Percentiles rank a stretch among this genome's conserved stretches.
Evolutionary conservation across 371 early-diverging fungal genomes (phyloP).

Genomic region (Mucor sp.): DNA sequence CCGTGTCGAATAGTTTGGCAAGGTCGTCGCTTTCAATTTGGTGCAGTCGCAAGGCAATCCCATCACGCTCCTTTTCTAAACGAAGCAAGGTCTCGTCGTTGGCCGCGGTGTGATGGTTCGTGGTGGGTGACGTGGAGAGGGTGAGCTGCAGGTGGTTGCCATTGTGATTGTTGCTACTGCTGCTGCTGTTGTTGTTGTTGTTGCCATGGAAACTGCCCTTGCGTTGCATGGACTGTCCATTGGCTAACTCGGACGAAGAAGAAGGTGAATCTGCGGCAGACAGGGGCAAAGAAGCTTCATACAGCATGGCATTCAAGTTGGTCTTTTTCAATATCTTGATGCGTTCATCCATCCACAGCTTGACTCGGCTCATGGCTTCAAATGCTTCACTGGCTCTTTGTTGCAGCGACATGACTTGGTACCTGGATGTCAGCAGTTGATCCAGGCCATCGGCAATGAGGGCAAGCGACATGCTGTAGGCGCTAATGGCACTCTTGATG

Average conservation of each 20-base stretch:
- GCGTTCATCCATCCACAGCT: slow-evolving; percentile 47
- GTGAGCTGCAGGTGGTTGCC: background rate
- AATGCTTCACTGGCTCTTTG: slow-evolving; percentile 38
- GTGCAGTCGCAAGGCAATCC: slow-evolving; percentile 28
- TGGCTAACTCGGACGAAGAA: background rate
- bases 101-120: background rate
- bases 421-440: slow-evolving; percentile 39
- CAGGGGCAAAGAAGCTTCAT: background rate
- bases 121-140: background rate
- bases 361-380: slow-evolving; percentile 37
- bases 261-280: background rate
- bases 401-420: slow-evolving; percentile 39
- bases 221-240: background rate
- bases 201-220: background rate
- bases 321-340: slow-evolving; percentile 25
- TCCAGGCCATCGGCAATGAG: slow-evolving; percentile 47
- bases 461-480: slow-evolving; percentile 44
- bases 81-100: slow-evolving; percentile 32
- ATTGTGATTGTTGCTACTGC: no score
- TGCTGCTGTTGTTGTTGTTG: background rate
- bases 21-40: slow-evolving; percentile 48
- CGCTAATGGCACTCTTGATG: slow-evolving; percentile 35
- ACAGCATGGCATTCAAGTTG: slow-evolving; percentile 18
- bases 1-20: slow-evolving; percentile 27
- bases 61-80: slow-evolving; percentile 51